phyloP scores from a whole-genome alignment of 768 basidiomycete species.

The Suillus bovinus region DNA sequence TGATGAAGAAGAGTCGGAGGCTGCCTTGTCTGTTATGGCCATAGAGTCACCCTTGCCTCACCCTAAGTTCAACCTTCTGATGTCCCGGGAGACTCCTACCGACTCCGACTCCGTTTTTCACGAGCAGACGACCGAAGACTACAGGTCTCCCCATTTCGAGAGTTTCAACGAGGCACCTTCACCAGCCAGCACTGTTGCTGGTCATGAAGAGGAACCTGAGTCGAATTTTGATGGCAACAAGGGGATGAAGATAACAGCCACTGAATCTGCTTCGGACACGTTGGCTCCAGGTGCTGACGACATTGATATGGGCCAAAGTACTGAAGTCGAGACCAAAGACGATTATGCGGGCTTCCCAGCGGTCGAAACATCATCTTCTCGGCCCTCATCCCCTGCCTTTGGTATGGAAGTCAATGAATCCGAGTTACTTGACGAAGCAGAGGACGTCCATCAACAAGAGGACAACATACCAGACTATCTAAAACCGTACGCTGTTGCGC shows the following conservation, averaged over 20 bases:
- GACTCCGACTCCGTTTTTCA: constrained; percentile 2
- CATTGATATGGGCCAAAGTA: background rate
- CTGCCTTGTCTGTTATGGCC: background rate
- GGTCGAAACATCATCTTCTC: background rate
- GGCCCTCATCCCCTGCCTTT: background rate
- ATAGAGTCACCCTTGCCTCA: background rate
- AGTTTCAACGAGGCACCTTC: constrained; percentile 3
- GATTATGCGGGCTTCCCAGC: background rate
- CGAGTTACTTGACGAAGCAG: constrained; percentile 30
- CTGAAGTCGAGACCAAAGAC: background rate
- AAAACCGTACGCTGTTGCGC: constrained; percentile 68
- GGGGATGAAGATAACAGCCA: no score
- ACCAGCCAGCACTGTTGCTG: constrained; percentile 2
- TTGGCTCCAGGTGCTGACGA: background rate
- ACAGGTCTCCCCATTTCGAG: constrained; percentile 5
- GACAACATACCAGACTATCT: constrained; percentile 55
- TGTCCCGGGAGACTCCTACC: background rate
- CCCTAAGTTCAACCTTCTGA: background rate
- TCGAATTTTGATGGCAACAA: background rate
- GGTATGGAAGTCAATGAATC: background rate
- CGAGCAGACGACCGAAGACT: constrained; percentile 5
- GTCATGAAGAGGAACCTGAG: background rate
- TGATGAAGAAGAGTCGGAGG: constrained; percentile 2
- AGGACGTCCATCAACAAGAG: constrained; percentile 37
- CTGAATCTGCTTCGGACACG: background rate